Conservation (phyloP, 2,329 filamentous ascomycete species). For the Xylaria sp. region DNA sequence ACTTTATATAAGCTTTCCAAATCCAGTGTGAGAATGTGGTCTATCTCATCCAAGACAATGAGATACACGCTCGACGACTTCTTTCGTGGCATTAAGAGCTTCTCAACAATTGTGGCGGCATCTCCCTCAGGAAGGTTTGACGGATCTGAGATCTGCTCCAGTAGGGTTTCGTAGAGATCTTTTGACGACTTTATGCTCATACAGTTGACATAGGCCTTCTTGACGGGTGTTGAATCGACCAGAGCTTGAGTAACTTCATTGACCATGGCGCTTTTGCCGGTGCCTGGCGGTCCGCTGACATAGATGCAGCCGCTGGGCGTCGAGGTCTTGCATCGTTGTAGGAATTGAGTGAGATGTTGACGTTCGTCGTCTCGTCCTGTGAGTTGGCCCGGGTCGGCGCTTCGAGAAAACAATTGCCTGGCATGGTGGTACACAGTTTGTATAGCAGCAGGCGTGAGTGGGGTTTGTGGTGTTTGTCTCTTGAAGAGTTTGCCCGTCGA, state of each 20-base stretch:
- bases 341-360: conserved; percentile 74
- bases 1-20: conserved; percentile 89
- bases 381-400: conserved; percentile 77
- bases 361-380: conserved; percentile 80
- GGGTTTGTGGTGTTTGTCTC: conserved; percentile 81
- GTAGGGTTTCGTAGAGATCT: conserved; percentile 83
- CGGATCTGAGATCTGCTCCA: conserved; percentile 74
- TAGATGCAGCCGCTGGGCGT: conserved; percentile 85
- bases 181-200: conserved; percentile 93
- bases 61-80: conserved; percentile 72
- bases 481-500: conserved; percentile 79
- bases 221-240: conserved; percentile 63
- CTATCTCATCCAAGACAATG: conserved; percentile 94
- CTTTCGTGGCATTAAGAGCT: conserved; percentile 74
- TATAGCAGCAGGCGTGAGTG: conserved; percentile 72
- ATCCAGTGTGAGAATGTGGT: conserved; percentile 90
- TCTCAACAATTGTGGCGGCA: conserved; percentile 74
- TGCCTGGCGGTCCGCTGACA: conserved; percentile 94
- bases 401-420: conserved; percentile 86
- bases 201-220: conserved; percentile 89
- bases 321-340: conserved; percentile 70
- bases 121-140: conserved; percentile 71
- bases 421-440: conserved; percentile 88
- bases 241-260: conserved; percentile 77
- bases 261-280: conserved; percentile 95